Conservation (phyloP, 2,329 filamentous ascomycete genomes). For the Escovopsis sp. region DNA sequence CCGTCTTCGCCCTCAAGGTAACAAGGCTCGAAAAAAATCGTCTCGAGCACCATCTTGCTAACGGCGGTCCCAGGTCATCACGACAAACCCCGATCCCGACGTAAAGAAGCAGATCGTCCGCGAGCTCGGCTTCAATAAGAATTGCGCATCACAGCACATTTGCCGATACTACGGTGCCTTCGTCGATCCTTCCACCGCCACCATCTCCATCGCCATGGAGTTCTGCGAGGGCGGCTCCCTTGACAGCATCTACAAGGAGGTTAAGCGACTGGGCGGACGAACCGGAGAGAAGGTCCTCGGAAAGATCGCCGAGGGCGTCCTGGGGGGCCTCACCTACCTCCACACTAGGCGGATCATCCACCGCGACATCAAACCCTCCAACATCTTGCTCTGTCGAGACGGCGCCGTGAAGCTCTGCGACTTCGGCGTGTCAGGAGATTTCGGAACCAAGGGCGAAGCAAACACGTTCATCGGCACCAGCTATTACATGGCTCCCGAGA, state of each 20-base stretch:
- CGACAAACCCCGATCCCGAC: conserved; percentile 91
- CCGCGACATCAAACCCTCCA: conserved; percentile 95
- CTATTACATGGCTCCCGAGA: conserved; percentile 98
- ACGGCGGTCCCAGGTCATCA: conserved; percentile 60
- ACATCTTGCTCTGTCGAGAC: conserved; percentile 83
- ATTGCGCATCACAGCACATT: conserved; percentile 89
- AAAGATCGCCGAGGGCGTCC: conserved; percentile 88
- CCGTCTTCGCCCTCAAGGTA: conserved; percentile 91
- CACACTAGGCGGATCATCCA: conserved; percentile 96
- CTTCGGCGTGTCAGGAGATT: conserved; percentile 94
- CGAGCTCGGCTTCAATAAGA: conserved; percentile 95
- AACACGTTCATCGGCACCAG: conserved; percentile 98
- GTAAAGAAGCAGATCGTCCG: conserved; percentile 97
- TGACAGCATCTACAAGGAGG: conserved; percentile 93
- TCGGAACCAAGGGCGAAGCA: conserved; percentile 94
- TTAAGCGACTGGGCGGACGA: conserved; percentile 84
- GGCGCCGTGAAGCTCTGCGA: conserved; percentile 97
- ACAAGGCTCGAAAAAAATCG: not conserved
- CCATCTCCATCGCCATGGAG: conserved; percentile 98
- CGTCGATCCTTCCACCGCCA: conserved; percentile 87
- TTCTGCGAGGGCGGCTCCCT: conserved; percentile 95
- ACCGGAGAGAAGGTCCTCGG: conserved; percentile 96
- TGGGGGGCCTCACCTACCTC: conserved; percentile 87
- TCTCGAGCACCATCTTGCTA: conserved; percentile 9
- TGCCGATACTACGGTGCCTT: conserved; percentile 97